Conservation (phyloP, 441 rosid species). For the Populus hybrid region DNA sequence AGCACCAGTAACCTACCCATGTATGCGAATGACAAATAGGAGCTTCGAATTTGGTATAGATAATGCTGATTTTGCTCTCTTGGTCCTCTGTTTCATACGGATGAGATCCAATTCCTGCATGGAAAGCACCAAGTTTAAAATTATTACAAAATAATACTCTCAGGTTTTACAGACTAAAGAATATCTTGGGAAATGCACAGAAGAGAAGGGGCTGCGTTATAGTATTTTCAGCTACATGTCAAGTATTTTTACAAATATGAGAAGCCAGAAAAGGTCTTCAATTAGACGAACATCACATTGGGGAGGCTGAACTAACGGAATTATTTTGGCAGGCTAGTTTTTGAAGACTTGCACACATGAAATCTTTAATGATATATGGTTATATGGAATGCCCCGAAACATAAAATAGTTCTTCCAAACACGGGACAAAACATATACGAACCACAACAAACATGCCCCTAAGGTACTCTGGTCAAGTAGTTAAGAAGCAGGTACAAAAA, state of each 20-base stretch:
- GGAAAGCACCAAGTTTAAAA: not conserved
- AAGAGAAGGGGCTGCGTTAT: not conserved
- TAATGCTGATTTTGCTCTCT: conserved; percentile 47
- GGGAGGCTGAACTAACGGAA: not conserved
- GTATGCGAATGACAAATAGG: conserved; percentile 73
- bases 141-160: not conserved
- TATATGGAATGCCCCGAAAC: not conserved
- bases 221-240: not conserved
- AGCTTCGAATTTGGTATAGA: conserved; percentile 43
- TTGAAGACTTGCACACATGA: not conserved
- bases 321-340: not conserved
- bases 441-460: not conserved
- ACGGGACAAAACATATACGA: not conserved
- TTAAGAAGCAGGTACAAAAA: not conserved
- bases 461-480: not conserved
- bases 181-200: not conserved
- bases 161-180: not conserved
- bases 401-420: not conserved
- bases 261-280: not conserved
- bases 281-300: not conserved
- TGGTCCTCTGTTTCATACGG: conserved; percentile 70
- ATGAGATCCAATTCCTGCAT: conserved; percentile 72
- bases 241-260: not conserved
- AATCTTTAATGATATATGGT: not conserved
- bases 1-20: conserved; percentile 46